Conservation (phyloP, 768 basidiomycete species). For the Pulveroboletus sp. region DNA sequence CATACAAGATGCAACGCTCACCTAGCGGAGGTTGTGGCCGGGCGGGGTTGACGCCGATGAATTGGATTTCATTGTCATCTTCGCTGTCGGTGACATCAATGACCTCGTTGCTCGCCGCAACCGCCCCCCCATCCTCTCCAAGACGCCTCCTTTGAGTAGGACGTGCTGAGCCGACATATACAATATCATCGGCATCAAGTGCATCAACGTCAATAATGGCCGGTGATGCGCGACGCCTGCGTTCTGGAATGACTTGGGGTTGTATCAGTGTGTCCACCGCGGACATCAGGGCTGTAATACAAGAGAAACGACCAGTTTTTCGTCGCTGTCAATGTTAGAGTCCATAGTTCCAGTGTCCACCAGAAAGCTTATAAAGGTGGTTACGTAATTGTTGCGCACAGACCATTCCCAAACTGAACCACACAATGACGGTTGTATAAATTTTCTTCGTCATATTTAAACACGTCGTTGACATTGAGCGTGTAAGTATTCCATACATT, state of each 20-base stretch:
- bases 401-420: slow-evolving; percentile 30
- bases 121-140: slow-evolving; percentile 20
- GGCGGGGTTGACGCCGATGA: slow-evolving; percentile 23
- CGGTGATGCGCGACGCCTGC: slow-evolving; percentile 13
- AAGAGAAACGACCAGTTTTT: background rate
- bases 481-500: slow-evolving; percentile 12
- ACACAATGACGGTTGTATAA: slow-evolving; percentile 28
- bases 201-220: slow-evolving; percentile 47
- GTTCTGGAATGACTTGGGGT: slow-evolving; percentile 9
- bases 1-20: slow-evolving; percentile 7
- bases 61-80: slow-evolving; percentile 34
- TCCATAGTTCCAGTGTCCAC: background rate
- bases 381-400: slow-evolving; percentile 32
- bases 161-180: slow-evolving; percentile 24
- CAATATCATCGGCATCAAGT: slow-evolving; percentile 33
- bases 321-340: slow-evolving; percentile 22
- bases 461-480: background rate
- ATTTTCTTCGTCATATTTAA: slow-evolving; percentile 10
- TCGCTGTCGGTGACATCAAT: slow-evolving; percentile 41
- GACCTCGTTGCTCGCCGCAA: slow-evolving; percentile 20
- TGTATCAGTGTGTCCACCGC: slow-evolving; percentile 9
- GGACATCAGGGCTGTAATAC: slow-evolving; percentile 19
- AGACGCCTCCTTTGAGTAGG: slow-evolving; percentile 26
- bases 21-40: slow-evolving; percentile 16
- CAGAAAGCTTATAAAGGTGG: slow-evolving; percentile 8